phyloP scores from a whole-genome alignment of 176 grass and related monocot species.

The Chloris gayana region DNA sequence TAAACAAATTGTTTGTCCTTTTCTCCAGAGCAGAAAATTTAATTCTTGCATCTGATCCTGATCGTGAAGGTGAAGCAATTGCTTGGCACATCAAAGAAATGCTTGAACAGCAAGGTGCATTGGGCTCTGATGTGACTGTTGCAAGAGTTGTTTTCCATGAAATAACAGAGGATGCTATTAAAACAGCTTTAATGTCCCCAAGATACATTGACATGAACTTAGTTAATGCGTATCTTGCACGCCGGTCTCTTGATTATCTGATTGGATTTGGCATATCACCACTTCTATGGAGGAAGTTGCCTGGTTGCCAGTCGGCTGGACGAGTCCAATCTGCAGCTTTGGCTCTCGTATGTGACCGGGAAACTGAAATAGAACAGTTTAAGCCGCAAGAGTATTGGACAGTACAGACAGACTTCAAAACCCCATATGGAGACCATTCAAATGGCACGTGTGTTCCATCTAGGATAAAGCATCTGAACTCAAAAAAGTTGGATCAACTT shows the following conservation, averaged over 20 bases:
- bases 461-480: constrained; percentile 75
- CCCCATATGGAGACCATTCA: constrained; percentile 42
- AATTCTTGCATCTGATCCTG: constrained; percentile 98
- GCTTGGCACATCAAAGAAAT: constrained; percentile 97
- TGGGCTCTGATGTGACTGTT: constrained; percentile 62
- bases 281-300: constrained; percentile 93
- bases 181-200: constrained; percentile 63
- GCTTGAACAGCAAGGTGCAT: constrained; percentile 81
- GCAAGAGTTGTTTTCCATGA: constrained; percentile 96
- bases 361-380: constrained; percentile 87
- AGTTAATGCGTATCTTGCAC: constrained; percentile 97
- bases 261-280: constrained; percentile 98
- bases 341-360: constrained; percentile 87
- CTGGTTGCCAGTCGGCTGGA: constrained; percentile 92
- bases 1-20: constrained; percentile 19
- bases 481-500: constrained; percentile 78
- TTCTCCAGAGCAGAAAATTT: constrained; percentile 82
- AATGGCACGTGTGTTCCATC: constrained; percentile 47
- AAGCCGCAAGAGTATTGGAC: constrained; percentile 84
- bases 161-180: constrained; percentile 81
- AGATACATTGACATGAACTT: constrained; percentile 90
- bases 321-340: constrained; percentile 95
- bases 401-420: constrained; percentile 59
- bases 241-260: constrained; percentile 90
- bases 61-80: constrained; percentile 99